Percentiles rank a stretch among this genome's conserved stretches.
Evolutionary conservation across 192 early-diverging fungal species (phyloP).

Genomic region (Coemansia sp.): DNA sequence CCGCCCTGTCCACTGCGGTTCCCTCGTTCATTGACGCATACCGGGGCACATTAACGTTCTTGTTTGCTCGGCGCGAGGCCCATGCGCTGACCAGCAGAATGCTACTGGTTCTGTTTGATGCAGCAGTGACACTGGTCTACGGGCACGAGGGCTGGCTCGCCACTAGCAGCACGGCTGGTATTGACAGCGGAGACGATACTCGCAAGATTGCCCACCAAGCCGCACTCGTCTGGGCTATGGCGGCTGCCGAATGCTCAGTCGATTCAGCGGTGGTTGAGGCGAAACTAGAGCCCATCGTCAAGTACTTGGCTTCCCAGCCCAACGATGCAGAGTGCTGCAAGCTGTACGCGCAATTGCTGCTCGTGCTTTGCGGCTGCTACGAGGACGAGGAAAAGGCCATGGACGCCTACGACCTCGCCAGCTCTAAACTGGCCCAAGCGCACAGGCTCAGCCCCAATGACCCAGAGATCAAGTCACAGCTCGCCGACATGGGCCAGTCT

Average conservation of each 20-base stretch:
- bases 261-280: constrained; percentile 44
- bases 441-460: constrained; percentile 49
- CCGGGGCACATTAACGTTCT: constrained; percentile 12
- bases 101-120: constrained; percentile 13
- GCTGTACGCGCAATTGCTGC: constrained; percentile 34
- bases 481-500: constrained; percentile 40
- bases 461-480: constrained; percentile 39
- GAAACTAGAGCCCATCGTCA: constrained; percentile 25
- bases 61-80: constrained; percentile 13
- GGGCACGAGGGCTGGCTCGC: constrained; percentile 15
- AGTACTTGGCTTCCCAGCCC: constrained; percentile 27
- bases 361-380: constrained; percentile 40
- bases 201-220: constrained; percentile 24
- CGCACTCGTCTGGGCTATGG: constrained; percentile 60
- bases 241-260: constrained; percentile 45
- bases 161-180: neutral
- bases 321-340: constrained; percentile 23
- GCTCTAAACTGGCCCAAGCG: constrained; percentile 46
- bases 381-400: constrained; percentile 57
- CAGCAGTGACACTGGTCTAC: constrained; percentile 12
- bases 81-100: constrained; percentile 21
- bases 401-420: constrained; percentile 53
- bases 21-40: neutral
- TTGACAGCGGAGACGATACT: neutral
- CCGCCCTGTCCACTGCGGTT: neutral